A percentile compares a stretch with the other conserved stretches of the same genome.
Evolutionary conservation across 2,329 filamentous ascomycete species (phyloP).

Genomic region (Huntiella abstrusa): DNA sequence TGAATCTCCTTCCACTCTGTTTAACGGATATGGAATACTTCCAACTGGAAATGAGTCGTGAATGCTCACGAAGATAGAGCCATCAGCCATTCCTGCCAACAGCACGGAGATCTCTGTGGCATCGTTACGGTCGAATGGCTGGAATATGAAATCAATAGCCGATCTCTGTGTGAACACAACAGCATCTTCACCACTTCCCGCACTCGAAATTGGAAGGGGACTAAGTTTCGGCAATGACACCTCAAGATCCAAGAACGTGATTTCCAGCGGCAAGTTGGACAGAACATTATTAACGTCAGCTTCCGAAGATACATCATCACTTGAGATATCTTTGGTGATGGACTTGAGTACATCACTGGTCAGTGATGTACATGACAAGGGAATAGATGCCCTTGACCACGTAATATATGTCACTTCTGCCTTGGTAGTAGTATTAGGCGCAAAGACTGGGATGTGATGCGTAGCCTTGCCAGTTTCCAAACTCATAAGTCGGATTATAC

Average conservation of each 20-base stretch:
- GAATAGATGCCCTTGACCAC: constrained; percentile 8
- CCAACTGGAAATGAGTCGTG: constrained; percentile 75
- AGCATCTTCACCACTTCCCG: constrained; percentile 38
- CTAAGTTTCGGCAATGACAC: constrained; percentile 59
- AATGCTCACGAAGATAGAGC: constrained; percentile 57
- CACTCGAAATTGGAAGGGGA: constrained; percentile 41
- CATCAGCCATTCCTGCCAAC: constrained; percentile 52
- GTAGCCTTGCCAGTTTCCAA: constrained; percentile 67
- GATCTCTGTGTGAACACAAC: constrained; percentile 50
- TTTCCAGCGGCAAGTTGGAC: constrained; percentile 47
- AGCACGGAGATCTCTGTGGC: constrained; percentile 64
- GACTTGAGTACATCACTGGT: no score
- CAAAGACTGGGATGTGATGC: constrained; percentile 44
- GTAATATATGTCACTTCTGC: constrained; percentile 6
- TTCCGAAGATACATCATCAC: constrained; percentile 9
- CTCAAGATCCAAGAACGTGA: constrained; percentile 60
- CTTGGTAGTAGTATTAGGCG: constrained; percentile 14
- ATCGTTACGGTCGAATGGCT: constrained; percentile 40
- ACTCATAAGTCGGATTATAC: constrained; percentile 55
- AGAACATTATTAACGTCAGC: neutral
- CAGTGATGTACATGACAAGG: neutral
- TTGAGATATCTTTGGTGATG: no score
- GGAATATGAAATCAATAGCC: constrained; percentile 53
- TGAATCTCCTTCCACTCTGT: no score
- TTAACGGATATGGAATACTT: constrained; percentile 30